A percentile compares a stretch with the other conserved stretches of the same genome.
Evolutionary conservation across 176 grass and related monocot genomes (phyloP).

Genomic region (Bothriochloa decipiens): DNA sequence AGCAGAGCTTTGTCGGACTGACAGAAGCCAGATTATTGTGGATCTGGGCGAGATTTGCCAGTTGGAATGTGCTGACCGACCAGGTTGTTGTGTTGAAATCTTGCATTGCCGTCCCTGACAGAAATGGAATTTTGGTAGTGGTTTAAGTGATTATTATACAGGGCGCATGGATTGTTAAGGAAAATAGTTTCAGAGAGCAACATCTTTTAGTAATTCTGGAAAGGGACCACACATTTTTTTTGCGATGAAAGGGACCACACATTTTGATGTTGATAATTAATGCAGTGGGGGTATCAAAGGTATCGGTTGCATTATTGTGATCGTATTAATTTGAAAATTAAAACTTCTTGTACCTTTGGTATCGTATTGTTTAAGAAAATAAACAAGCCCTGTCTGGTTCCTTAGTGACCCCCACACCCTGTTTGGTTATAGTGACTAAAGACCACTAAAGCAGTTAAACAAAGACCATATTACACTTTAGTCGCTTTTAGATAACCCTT

Average conservation of each 20-base stretch:
- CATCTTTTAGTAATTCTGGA: background rate
- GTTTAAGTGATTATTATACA: background rate
- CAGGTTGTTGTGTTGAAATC: background rate
- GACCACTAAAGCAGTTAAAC: too few relatives aligned
- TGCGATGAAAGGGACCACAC: background rate
- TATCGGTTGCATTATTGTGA: background rate
- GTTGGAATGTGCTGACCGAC: background rate
- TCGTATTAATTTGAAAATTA: background rate
- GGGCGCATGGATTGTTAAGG: background rate
- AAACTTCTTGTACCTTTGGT: background rate
- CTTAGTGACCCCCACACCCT: too few relatives aligned
- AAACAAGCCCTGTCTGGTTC: too few relatives aligned
- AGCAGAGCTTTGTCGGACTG: background rate
- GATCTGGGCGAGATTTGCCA: background rate
- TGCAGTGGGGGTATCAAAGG: background rate
- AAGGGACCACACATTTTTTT: background rate
- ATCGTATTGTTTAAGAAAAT: background rate
- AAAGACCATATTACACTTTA: too few relatives aligned
- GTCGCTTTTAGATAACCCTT: too few relatives aligned
- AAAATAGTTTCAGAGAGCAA: background rate
- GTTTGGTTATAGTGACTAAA: too few relatives aligned
- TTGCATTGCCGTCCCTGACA: background rate
- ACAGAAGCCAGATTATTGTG: background rate
- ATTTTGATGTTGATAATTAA: background rate
- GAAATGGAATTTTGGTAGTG: background rate